A percentile compares a stretch with the other conserved stretches of the same genome.
Conservation (phyloP, 2,329 filamentous ascomycete genomes). For the Dendryphion nanum region DNA sequence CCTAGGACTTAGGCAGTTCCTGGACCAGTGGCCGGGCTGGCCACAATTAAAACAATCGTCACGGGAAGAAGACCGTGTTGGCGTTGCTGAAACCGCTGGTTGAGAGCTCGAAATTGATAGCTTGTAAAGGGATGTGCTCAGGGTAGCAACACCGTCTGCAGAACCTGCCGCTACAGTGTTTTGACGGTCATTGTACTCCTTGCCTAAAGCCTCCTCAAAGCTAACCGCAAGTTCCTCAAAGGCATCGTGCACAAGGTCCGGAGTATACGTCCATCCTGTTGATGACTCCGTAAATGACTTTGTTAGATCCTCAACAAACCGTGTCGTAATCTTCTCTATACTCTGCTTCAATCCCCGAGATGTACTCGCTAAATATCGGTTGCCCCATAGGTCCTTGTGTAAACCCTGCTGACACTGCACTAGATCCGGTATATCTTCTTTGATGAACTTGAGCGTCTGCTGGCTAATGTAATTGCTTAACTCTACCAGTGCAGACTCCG, state of each 20-base stretch:
- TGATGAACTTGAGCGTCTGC: too few species aligned
- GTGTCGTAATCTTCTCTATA: slow-evolving; percentile 3
- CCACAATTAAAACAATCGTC: too few species aligned
- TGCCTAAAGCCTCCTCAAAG: slow-evolving; percentile 1
- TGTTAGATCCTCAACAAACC: slow-evolving; percentile 1
- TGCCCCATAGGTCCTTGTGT: too few species aligned
- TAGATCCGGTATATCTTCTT: too few species aligned
- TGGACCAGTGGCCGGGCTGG: too few species aligned
- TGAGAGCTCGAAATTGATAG: slow-evolving; percentile 1
- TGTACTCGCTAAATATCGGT: too few species aligned
- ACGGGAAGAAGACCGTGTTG: too few species aligned
- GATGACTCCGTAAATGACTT: slow-evolving; percentile 1
- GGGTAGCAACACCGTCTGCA: slow-evolving; percentile 1
- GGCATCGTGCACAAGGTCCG: slow-evolving; percentile 2
- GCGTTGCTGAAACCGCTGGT: too few species aligned
- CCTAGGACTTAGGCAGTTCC: too few species aligned
- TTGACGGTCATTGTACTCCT: slow-evolving; percentile 2
- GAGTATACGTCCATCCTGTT: slow-evolving; percentile 1
- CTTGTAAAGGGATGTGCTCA: slow-evolving; percentile 1
- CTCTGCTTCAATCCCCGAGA: background rate
- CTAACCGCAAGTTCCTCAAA: slow-evolving; percentile 1
- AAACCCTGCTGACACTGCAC: too few species aligned
- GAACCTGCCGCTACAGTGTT: slow-evolving; percentile 1
- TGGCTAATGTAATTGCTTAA: too few species aligned
- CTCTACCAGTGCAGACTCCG: too few species aligned